Base-by-base conservation (phyloP, 164 flowering plant genomes). In the Liriodendron chinense region DNA sequence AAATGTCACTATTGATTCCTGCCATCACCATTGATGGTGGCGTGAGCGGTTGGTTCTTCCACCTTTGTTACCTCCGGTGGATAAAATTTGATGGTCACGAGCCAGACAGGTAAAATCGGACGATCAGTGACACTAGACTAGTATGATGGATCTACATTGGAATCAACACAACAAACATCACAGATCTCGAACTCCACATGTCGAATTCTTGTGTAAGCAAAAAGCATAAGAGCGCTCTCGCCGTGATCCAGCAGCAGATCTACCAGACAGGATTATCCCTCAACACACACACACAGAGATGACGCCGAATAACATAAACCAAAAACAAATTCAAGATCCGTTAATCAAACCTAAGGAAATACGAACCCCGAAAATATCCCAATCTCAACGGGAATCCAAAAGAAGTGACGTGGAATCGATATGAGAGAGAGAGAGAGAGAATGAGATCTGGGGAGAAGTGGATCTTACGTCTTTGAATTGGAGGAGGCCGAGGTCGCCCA, bases 391-490 rank as follows among this genome's bases (percentile, higher is more conserved):
- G 16, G 59, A 53, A 53, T 53, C 18, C 59, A 12, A 53, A 9
- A 7, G 59, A 16, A 12, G 59, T 16, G 59, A 16, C 59, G 59
- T 16, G 59, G 59, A 53, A 34, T 34, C 43, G 43, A 34, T 4
- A 34, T 34, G 59, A 53, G 18, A 53, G 59, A 10, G 59, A 16
- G 59, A 53, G 59, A 16, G 16, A 28, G 24, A 22, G 24, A 63
- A n/a, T 1, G 24, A 63, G 66, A 63, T 63, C 66, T 22, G 24
- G 66, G 2, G 20, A 67, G 47, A 26, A 2, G 47, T 12, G 69
- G 20, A 67, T 28, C 80, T 71, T 57, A 96, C 99, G 73, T 96
- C 99, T 85, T 91, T 92, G 89, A 96, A 94, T 78, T 96, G 99
- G 62, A 96, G 47, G 66, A 94, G 91, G 74, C 97, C 99, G 74